Percentiles rank a stretch among this genome's conserved stretches.
Evolutionary conservation across 2,329 filamentous ascomycete genomes (phyloP).

Genomic region (Alternaria arborescens): DNA sequence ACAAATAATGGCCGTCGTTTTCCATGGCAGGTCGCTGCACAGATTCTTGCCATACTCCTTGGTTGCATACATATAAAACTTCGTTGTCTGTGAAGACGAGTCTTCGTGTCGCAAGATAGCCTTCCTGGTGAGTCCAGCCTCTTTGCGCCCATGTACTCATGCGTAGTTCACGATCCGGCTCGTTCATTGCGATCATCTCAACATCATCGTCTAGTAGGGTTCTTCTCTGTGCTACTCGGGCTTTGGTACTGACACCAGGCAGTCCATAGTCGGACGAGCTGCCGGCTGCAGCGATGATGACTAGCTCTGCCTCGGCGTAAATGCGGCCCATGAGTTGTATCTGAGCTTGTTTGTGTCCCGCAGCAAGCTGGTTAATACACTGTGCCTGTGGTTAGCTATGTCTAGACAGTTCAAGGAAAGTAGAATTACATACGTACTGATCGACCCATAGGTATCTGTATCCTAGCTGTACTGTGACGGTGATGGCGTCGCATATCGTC

Average conservation of each 20-base stretch:
- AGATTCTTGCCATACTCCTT: not conserved
- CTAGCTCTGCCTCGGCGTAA: not conserved
- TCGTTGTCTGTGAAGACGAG: not conserved
- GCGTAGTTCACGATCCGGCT: not conserved
- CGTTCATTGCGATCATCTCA: not conserved
- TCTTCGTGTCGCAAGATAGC: not conserved
- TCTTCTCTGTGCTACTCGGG: rapidly evolving
- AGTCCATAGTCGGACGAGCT: not conserved
- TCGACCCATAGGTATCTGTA: not conserved
- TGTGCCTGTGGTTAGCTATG: not conserved
- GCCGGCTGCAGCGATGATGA: not conserved
- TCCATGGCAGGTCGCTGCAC: not conserved
- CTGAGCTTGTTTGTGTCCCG: not conserved
- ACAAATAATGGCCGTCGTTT: no score
- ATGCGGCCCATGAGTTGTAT: not conserved
- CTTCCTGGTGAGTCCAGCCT: not conserved
- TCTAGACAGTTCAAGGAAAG: rapidly evolving
- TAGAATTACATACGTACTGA: not conserved
- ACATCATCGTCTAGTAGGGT: rapidly evolving
- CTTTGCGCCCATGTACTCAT: not conserved
- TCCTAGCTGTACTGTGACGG: not conserved
- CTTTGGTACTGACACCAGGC: not conserved
- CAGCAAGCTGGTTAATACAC: not conserved
- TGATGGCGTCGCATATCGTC: not conserved
- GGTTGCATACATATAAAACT: not conserved